Conservation (phyloP, 257 asterid genomes). For the Datura wrightii region DNA sequence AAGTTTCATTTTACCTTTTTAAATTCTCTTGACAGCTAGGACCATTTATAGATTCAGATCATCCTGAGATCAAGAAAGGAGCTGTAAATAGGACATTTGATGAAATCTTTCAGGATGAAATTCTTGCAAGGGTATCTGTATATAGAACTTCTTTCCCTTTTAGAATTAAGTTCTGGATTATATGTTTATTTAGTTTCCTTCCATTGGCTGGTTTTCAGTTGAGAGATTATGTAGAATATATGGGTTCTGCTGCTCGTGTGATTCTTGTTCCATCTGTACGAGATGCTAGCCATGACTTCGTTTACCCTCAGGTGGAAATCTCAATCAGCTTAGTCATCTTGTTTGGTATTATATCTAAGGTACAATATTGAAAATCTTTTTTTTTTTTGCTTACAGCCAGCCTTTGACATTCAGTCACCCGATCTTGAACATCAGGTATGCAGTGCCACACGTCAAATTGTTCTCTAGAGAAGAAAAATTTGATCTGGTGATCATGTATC, state of each 20-base stretch:
- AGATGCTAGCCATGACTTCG: constrained; percentile 95
- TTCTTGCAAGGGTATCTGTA: constrained; percentile 77
- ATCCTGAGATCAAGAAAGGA: constrained; percentile 81
- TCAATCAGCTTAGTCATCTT: constrained; percentile 27
- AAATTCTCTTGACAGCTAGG: constrained; percentile 70
- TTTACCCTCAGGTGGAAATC: constrained; percentile 85
- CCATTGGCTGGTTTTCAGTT: constrained; percentile 55
- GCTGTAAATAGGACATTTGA: constrained; percentile 66
- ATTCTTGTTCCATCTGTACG: constrained; percentile 86
- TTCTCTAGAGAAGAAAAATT: not conserved
- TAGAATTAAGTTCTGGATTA: not conserved
- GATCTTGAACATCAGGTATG: constrained; percentile 73
- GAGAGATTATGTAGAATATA: constrained; percentile 90
- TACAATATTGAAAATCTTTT: constrained; percentile 27
- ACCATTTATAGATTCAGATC: constrained; percentile 94
- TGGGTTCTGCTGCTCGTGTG: constrained; percentile 86
- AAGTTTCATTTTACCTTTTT: constrained; percentile 38
- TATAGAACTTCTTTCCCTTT: not conserved
- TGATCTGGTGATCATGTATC: not conserved
- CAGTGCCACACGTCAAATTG: constrained; percentile 25
- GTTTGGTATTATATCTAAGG: constrained; percentile 28
- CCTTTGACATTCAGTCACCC: constrained; percentile 63
- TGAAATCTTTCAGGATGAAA: constrained; percentile 71
- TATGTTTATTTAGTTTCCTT: constrained; percentile 29
- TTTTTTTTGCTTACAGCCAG: constrained; percentile 69